A percentile compares a stretch with the other conserved stretches of the same genome.
These are phyloP conservation scores for Fusarium marasasianum DNA, from an alignment of 2,329 filamentous ascomycete species.

Conservation along the genomic window DNA sequence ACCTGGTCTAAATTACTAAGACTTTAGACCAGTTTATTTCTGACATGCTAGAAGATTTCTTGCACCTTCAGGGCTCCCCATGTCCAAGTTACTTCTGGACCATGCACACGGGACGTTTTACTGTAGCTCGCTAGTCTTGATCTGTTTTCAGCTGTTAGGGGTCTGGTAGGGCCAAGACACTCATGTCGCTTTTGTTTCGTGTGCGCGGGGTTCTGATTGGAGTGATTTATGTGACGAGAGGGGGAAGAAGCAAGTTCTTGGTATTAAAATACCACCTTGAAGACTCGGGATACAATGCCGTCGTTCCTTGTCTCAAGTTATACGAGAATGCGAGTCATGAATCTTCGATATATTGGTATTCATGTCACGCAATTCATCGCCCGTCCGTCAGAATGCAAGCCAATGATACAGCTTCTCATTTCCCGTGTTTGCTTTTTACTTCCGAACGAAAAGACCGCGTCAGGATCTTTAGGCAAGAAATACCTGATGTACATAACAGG, in stretches of 20 bases:
- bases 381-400: no score
- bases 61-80: not conserved
- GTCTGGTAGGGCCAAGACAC: not conserved
- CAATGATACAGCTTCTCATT: not conserved
- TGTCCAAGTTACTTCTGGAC: not conserved
- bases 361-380: not conserved
- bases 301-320: not conserved
- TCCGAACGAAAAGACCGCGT: rapidly evolving
- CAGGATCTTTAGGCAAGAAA: not conserved
- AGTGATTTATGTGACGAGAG: not conserved
- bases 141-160: not conserved
- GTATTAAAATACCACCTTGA: not conserved
- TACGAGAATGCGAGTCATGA: not conserved
- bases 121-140: not conserved
- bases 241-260: not conserved
- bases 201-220: not conserved
- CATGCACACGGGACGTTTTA: not conserved
- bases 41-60: rapidly evolving
- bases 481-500: not conserved
- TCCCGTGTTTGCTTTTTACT: not conserved
- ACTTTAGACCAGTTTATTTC: not conserved
- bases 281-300: not conserved
- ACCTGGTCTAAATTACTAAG: rapidly evolving
- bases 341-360: rapidly evolving
- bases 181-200: not conserved